Conservation (phyloP, 2,329 filamentous ascomycete genomes). For the Claviceps quebecensis region DNA sequence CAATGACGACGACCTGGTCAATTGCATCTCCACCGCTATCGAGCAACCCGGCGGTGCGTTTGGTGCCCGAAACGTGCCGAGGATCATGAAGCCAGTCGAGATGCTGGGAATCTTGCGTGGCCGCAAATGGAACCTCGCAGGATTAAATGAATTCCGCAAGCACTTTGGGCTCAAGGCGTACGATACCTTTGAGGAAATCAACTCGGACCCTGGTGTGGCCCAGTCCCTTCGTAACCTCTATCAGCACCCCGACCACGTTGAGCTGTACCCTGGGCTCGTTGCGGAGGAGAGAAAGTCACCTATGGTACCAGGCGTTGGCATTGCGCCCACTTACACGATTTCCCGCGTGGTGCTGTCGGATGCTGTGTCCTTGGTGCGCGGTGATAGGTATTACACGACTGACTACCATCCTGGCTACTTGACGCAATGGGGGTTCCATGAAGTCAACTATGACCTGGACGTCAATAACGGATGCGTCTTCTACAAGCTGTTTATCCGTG, state of each 20-base stretch:
- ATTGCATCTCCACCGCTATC: slow-evolving; percentile 52
- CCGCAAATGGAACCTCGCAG: slow-evolving; percentile 62
- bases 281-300: slow-evolving; percentile 62
- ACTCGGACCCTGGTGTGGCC: slow-evolving; percentile 58
- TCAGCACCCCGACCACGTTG: slow-evolving; percentile 65
- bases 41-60: slow-evolving; percentile 68
- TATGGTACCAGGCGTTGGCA: slow-evolving; percentile 60
- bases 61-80: slow-evolving; percentile 59
- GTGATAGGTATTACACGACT: slow-evolving; percentile 65
- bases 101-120: slow-evolving; percentile 69
- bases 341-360: slow-evolving; percentile 65
- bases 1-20: slow-evolving; percentile 61
- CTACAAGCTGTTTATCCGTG: slow-evolving; percentile 69
- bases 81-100: slow-evolving; percentile 60
- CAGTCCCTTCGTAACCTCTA: slow-evolving; percentile 54
- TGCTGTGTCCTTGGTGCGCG: slow-evolving; percentile 63
- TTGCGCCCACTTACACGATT: slow-evolving; percentile 62
- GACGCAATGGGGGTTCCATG: slow-evolving; percentile 74
- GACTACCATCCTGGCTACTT: slow-evolving; percentile 62
- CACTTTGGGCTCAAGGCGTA: slow-evolving; percentile 68
- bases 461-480: slow-evolving; percentile 73
- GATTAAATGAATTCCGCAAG: slow-evolving; percentile 73
- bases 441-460: slow-evolving; percentile 56
- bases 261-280: slow-evolving; percentile 67
- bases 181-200: slow-evolving; percentile 71